phyloP scores from a whole-genome alignment of 2,329 filamentous ascomycete genomes.

The Aspergillus sp. region DNA sequence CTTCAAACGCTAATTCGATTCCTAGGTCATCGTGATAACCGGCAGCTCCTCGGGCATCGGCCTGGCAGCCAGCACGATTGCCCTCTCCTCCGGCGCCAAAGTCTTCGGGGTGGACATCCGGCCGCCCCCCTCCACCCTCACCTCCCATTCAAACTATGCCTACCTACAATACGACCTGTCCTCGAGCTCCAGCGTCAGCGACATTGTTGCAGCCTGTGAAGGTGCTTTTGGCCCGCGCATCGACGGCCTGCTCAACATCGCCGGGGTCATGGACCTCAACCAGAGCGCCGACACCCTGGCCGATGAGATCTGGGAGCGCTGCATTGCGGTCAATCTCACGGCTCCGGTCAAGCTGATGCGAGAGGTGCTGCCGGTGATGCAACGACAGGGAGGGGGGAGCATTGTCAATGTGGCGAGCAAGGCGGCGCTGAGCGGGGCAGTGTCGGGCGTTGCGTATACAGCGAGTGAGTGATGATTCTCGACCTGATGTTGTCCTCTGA shows the following conservation, averaged over 20 bases:
- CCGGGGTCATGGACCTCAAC: constrained; percentile 49
- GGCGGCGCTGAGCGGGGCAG: constrained; percentile 43
- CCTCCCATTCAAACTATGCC: no score
- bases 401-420: constrained; percentile 51
- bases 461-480: constrained; percentile 43
- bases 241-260: constrained; percentile 53
- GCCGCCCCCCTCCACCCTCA: no score
- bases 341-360: constrained; percentile 53
- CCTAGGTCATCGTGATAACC: no score
- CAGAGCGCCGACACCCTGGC: constrained; percentile 29
- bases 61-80: no score
- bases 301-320: constrained; percentile 46
- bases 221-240: constrained; percentile 20
- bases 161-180: background rate
- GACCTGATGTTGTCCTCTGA: no score
- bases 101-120: no score
- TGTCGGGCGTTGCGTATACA: constrained; percentile 52
- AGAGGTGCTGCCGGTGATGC: constrained; percentile 39
- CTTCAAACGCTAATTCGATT: no score
- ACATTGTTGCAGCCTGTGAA: no score
- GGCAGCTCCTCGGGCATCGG: no score
- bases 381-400: constrained; percentile 31
- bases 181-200: no score
- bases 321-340: constrained; percentile 50
- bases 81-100: no score